Evolutionary conservation across 2,329 filamentous ascomycete species (phyloP).

Genomic region (Stemphylium lycopersici): DNA sequence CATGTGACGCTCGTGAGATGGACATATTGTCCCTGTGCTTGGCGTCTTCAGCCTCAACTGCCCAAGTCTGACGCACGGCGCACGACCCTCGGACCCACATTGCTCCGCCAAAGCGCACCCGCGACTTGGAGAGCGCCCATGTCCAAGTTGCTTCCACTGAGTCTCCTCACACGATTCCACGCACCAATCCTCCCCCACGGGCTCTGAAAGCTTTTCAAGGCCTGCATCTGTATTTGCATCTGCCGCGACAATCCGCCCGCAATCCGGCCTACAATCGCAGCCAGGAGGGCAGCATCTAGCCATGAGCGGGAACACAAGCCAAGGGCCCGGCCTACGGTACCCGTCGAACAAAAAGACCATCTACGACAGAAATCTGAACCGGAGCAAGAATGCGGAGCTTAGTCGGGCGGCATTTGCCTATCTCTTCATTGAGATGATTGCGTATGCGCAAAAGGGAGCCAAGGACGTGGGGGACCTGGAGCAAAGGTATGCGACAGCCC

Average conservation of each 20-base stretch:
- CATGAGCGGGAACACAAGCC: constrained; percentile 35
- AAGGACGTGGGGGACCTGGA: constrained; percentile 94
- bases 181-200: constrained; percentile 20
- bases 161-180: constrained; percentile 15
- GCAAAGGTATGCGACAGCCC: constrained; percentile 67
- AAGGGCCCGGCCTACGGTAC: constrained; percentile 71
- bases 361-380: constrained; percentile 94
- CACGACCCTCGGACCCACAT: constrained; percentile 31
- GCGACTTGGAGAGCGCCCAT: constrained; percentile 21
- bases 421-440: constrained; percentile 95
- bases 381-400: constrained; percentile 84
- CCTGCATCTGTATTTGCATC: constrained; percentile 5
- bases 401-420: constrained; percentile 95
- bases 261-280: constrained; percentile 8
- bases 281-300: constrained; percentile 22
- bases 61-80: constrained; percentile 14
- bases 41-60: constrained; percentile 17
- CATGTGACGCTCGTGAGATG: neutral
- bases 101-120: constrained; percentile 21
- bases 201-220: constrained; percentile 3
- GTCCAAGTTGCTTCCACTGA: constrained; percentile 31
- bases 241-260: constrained; percentile 8
- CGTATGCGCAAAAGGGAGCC: constrained; percentile 88
- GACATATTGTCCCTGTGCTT: constrained; percentile 8
- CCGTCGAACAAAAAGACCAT: constrained; percentile 96